These are phyloP conservation scores for Geotrichum reessii DNA, from an alignment of 1,139 yeast genomes.

Conservation along the genomic window DNA sequence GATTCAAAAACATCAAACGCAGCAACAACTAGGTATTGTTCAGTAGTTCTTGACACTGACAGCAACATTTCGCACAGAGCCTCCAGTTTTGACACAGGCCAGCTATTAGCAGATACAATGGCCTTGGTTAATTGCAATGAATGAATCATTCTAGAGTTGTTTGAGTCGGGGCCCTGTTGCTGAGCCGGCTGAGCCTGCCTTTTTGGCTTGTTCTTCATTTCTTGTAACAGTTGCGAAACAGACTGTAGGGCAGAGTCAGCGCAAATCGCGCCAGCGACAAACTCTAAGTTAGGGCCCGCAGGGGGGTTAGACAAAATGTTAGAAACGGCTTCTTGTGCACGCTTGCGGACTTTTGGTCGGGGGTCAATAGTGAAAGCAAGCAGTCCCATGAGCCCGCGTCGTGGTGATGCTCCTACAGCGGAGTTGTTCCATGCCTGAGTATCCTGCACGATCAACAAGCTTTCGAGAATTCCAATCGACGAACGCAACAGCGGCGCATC, in stretches of 20 bases:
- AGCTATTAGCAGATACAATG: slow-evolving; percentile 66
- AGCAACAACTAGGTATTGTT: slow-evolving; percentile 72
- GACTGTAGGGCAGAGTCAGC: slow-evolving; percentile 63
- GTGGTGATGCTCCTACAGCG: slow-evolving; percentile 56
- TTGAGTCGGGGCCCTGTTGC: slow-evolving; percentile 20
- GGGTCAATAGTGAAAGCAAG: slow-evolving; percentile 77
- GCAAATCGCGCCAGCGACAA: slow-evolving; percentile 65
- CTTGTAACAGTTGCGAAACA: slow-evolving; percentile 43
- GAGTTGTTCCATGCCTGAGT: slow-evolving; percentile 62
- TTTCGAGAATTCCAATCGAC: slow-evolving; percentile 78
- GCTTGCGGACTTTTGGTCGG: slow-evolving; percentile 92
- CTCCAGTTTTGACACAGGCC: slow-evolving; percentile 73
- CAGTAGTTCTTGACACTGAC: slow-evolving; percentile 73
- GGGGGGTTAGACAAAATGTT: slow-evolving; percentile 65
- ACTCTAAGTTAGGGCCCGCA: slow-evolving; percentile 71
- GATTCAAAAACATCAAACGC: slow-evolving; percentile 86
- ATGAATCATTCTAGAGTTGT: slow-evolving; percentile 60
- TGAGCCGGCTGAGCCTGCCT: slow-evolving; percentile 25
- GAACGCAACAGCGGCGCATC: slow-evolving; percentile 86
- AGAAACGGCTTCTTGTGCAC: slow-evolving; percentile 82
- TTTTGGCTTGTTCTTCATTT: slow-evolving; percentile 31
- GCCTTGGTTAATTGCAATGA: slow-evolving; percentile 66
- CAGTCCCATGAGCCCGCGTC: slow-evolving; percentile 74
- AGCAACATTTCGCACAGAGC: slow-evolving; percentile 69
- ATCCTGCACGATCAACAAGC: slow-evolving; percentile 75